A percentile compares a stretch with the other conserved stretches of the same genome.
Evolutionary conservation across 2,329 filamentous ascomycete genomes (phyloP).

Genomic region (Nigrospora sphaerica): DNA sequence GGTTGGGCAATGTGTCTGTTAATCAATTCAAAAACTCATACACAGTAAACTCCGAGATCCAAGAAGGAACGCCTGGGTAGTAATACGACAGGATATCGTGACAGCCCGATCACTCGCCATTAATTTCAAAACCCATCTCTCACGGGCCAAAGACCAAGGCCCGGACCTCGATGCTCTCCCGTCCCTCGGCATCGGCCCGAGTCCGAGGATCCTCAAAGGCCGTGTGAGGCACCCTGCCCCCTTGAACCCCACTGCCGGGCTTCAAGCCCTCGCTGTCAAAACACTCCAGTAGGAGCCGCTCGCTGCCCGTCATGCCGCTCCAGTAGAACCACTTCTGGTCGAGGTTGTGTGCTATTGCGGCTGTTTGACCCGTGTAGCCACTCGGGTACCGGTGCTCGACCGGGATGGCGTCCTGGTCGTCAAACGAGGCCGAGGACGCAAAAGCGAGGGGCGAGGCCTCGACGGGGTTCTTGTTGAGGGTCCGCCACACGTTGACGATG

Average conservation of each 20-base stretch:
- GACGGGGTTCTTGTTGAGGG: constrained; percentile 50
- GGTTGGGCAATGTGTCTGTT: too few relatives aligned
- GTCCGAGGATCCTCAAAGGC: constrained; percentile 75
- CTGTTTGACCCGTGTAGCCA: constrained; percentile 65
- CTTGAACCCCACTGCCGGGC: constrained; percentile 38
- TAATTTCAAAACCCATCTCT: constrained; percentile 5
- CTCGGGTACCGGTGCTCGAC: constrained; percentile 69
- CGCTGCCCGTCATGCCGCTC: constrained; percentile 67
- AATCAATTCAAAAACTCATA: too few relatives aligned
- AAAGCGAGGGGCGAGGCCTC: constrained; percentile 63
- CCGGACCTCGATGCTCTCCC: constrained; percentile 87
- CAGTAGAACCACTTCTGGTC: constrained; percentile 72
- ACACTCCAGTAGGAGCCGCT: constrained; percentile 72
- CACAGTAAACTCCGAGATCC: too few relatives aligned
- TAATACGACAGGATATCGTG: too few relatives aligned
- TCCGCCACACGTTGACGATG: constrained; percentile 84
- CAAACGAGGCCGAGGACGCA: constrained; percentile 55
- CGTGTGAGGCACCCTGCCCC: constrained; percentile 60
- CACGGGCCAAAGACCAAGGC: constrained; percentile 71
- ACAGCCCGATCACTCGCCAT: too few relatives aligned
- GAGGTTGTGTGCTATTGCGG: constrained; percentile 55
- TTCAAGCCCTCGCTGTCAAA: constrained; percentile 59
- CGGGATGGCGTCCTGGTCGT: constrained; percentile 58
- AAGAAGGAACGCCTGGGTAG: too few relatives aligned
- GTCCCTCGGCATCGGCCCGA: constrained; percentile 57